These are phyloP conservation scores for Talaromyces sp. DNA, from an alignment of 2,329 filamentous ascomycete genomes.

Conservation along the genomic window DNA sequence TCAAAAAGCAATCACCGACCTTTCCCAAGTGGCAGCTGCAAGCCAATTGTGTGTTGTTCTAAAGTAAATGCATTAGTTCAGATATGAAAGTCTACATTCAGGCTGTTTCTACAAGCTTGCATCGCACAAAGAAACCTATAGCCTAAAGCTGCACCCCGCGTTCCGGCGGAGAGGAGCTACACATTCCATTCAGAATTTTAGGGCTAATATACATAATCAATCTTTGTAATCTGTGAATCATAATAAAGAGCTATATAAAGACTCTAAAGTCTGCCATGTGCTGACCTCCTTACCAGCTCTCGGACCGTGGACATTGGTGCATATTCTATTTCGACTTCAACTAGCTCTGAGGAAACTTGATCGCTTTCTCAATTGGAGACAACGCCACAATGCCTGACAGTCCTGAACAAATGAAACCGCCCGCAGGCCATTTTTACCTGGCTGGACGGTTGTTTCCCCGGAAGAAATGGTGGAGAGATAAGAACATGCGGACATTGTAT, in stretches of 20 bases:
- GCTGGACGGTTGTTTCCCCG: constrained; percentile 28
- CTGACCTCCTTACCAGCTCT: not conserved
- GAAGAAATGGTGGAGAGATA: constrained; percentile 29
- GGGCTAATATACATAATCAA: not conserved
- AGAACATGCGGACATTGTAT: constrained; percentile 31
- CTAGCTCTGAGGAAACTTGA: not conserved
- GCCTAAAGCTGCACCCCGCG: constrained; percentile 3
- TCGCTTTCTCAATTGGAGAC: not conserved
- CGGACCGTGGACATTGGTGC: not conserved
- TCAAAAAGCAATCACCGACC: not conserved
- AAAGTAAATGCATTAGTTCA: not conserved
- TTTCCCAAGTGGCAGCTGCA: not conserved
- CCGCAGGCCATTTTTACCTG: constrained; percentile 26
- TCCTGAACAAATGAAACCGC: constrained; percentile 19
- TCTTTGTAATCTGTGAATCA: not conserved
- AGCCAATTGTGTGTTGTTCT: not conserved
- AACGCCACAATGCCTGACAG: constrained; percentile 1
- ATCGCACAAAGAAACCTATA: not conserved
- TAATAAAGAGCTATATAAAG: not conserved
- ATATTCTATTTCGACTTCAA: not conserved
- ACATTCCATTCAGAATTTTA: not conserved
- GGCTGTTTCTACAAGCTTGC: not conserved
- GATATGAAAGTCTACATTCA: not conserved
- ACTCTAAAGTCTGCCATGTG: not conserved
- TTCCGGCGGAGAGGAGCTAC: not conserved